Base-by-base conservation (phyloP, 352 stramenopile species). In the Phytopythium mirpurense region DNA sequence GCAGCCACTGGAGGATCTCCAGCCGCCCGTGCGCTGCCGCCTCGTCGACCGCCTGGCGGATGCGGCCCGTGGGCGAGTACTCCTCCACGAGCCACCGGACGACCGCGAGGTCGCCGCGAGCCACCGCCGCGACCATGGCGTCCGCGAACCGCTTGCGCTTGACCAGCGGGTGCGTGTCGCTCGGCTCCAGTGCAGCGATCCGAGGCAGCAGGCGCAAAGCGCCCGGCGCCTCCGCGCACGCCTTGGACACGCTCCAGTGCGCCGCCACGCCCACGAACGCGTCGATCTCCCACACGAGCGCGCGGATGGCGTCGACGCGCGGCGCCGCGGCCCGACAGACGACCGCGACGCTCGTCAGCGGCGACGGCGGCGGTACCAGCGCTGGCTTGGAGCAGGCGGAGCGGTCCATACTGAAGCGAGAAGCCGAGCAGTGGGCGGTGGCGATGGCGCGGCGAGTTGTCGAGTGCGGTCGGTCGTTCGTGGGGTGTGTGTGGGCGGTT, bases 31-130 rank as follows among this genome's bases (percentile, higher is more conserved):
- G 50, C 16, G 51, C 49, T 10, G 65, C 65, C 21, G 61, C 61
- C 32, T 62, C 55, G 26, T 73, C 65, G 40, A 73, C 61, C 16
- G 65, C 61, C 27, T 70, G 8, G 46, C 63, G 46, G 61, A 73
- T 8, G 51, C 65, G 58, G 59, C 65, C 21, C 37, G 26, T 31
- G 57, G 57, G 46, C 6, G 56, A 32, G 38, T 55, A 60, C 44
- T 29, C 26, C 18, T 51, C 26, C 27, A 51, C 45, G 45, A 51
- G 45, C 45, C 45, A 51, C 45, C 9, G 16, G 26, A 51, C 45
- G 8, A 51, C 10, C 45, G 27, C 9, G 1, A 57, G 19, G 34
- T 57, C 51, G 19, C 51, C 51, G 12, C 38, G 49, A n/a, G 18
- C 12, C 26, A 51, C 45, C 6, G 45, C 45, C 12, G 27, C 14